Base-by-base conservation (phyloP, 2,329 filamentous ascomycete genomes). In the Stylonectria norvegica region DNA sequence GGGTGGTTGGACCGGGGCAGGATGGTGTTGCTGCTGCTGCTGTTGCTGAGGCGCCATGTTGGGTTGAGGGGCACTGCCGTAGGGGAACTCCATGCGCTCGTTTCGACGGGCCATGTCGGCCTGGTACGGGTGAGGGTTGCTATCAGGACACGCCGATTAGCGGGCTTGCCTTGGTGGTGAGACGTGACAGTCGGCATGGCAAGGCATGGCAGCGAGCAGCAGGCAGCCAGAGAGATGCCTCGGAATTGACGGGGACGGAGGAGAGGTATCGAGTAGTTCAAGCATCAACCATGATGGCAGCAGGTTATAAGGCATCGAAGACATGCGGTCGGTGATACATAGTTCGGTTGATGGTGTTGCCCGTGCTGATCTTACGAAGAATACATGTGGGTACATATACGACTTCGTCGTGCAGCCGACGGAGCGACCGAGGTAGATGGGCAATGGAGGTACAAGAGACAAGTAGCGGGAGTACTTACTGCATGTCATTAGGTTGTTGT, bases 401-500 rank as follows among this genome's bases (percentile, higher is more conserved):
- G 36, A 40, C 34, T 32, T 25, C 37, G 40, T 41, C 38, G 40
- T 47, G 53, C 43, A 49, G 49, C 48, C 39, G 34, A 41, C 23
- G 40, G 11, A 43, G 29, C 30, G 40, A 30, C 36, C 45, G 43
- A 45, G 25, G 35, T 49, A 38, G 45, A 47, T 36, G 43, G 27
- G 27, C 15, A 30, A 30, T 14, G 27, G 27, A 60, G 35, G 60
- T 58, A 58, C 54, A 50, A 49, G 57, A 53, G 48, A 60, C 53
- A 62, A 60, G 43, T 43, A 53, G 44, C 61, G 43, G 60, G 63
- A 60, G 60, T 69, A 78, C 76, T 78, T 69, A 79, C 75, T 78
- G 74, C 63, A 78, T 73, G 51, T 76, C 73, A 66, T 71, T 74
- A 53, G 70, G 67, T 58, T 73, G 72, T 57, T 75, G 67, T 58